Evolutionary conservation across 768 basidiomycete genomes (phyloP), one percentile per base, ranked within the genome.

Genomic region (Phanerodontia chrysosporium): DNA sequence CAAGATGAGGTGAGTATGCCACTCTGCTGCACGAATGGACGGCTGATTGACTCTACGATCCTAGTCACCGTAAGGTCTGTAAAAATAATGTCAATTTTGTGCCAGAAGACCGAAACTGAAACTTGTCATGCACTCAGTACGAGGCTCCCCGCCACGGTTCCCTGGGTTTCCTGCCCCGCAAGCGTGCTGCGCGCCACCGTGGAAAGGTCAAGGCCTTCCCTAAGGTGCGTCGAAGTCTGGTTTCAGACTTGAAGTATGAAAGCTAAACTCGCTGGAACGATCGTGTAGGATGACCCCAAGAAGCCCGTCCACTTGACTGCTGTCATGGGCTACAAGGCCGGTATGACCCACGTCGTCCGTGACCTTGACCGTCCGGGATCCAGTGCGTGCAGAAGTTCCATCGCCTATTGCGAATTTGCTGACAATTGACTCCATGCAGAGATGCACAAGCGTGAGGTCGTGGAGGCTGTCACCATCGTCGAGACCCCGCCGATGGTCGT

Each of bases 131-230:
- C 18, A 14, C 30, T 46, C 72, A 96, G 95, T 98, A 87, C 80
- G 95, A 98, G 89, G 93, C 94, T 66, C 96, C 96, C 71, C 94
- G 96, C 73, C 92, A 95, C 78, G 96, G 96, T 72, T 97, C 95
- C 65, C 87, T 98, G 69, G 96, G 95, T 71, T 96, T 95, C 83
- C 85, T 98, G 64, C 96, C 96, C 70, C 86, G 91, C 74, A 98
- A 99, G 81, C 87, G 96, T 71, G 83, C 96, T 58, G 95, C 96
- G 65, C 89, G 96, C 73, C 96, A 98, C 80, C 89, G 96, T 69
- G 96, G 96, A 75, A 95, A 95, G 83, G 95, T 98, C 78, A 99
- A 99, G 86, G 86, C 95, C 64, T 99, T 98, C 89, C 97, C 97
- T 72, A 95, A 87, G 88, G 95, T 93, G 63, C 60, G 86, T 69